Percentiles rank a stretch among this genome's conserved stretches.
Conservation (phyloP, 192 early-diverging fungal genomes). For the Ambispora gerdemannii region DNA sequence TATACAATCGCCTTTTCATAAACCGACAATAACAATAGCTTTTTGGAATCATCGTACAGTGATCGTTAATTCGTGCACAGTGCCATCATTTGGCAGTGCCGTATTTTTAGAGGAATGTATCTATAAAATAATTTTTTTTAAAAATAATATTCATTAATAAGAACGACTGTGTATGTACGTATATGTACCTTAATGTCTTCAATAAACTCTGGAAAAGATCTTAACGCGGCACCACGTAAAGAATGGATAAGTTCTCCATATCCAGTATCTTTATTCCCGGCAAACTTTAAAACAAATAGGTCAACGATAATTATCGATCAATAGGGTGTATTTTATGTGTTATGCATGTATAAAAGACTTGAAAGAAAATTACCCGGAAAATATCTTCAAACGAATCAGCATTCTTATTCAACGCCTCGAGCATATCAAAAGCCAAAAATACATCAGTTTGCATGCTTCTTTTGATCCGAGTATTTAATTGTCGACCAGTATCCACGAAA, state of each 20-base stretch:
- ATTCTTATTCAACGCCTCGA: constrained; percentile 46
- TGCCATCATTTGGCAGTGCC: constrained; percentile 67
- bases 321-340: too few relatives aligned
- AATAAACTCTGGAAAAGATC: constrained; percentile 63
- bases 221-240: constrained; percentile 50
- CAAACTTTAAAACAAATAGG: too few relatives aligned
- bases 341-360: too few relatives aligned
- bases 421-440: constrained; percentile 68
- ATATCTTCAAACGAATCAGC: constrained; percentile 44
- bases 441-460: constrained; percentile 54
- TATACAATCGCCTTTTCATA: too few relatives aligned
- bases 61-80: constrained; percentile 79
- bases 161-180: not conserved
- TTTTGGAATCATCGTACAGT: constrained; percentile 49
- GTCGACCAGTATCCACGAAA: constrained; percentile 51
- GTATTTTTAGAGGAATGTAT: constrained; percentile 1
- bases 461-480: constrained; percentile 51
- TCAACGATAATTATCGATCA: too few relatives aligned
- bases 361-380: constrained; percentile 36
- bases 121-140: not conserved
- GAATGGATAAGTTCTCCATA: constrained; percentile 46
- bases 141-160: not conserved
- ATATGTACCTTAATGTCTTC: constrained; percentile 64
- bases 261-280: constrained; percentile 42
- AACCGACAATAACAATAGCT: too few relatives aligned